phyloP scores from a whole-genome alignment of 352 stramenopile genomes.

The Phytophthora brassicae region DNA sequence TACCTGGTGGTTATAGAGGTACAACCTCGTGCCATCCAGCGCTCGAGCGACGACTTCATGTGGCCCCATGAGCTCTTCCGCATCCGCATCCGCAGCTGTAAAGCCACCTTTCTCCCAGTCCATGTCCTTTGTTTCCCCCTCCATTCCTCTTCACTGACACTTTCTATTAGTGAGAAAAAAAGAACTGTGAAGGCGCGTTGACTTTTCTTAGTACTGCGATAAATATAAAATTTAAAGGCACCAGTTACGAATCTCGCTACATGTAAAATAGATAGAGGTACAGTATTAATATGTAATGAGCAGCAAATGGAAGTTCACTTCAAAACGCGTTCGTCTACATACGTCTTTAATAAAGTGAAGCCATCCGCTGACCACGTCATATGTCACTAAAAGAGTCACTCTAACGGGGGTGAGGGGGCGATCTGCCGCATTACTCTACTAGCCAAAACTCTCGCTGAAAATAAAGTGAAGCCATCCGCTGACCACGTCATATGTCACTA shows the following conservation, averaged over 20 bases:
- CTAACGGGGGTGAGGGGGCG: slow-evolving; percentile 9
- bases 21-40: slow-evolving; percentile 66
- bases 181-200: not conserved
- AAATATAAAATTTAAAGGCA: slow-evolving; percentile 7
- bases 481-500: slow-evolving; percentile 37
- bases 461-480: slow-evolving; percentile 12
- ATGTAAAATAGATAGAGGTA: too few species aligned
- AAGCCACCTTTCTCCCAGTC: not conserved
- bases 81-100: not conserved
- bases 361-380: slow-evolving; percentile 31
- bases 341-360: too few species aligned
- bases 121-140: slow-evolving; percentile 2
- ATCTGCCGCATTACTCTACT: slow-evolving; percentile 1
- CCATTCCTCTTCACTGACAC: slow-evolving; percentile 6
- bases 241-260: too few species aligned
- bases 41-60: slow-evolving; percentile 71
- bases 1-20: slow-evolving; percentile 81
- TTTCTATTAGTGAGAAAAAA: slow-evolving; percentile 15
- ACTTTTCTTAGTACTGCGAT: slow-evolving; percentile 14
- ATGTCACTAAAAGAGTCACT: slow-evolving; percentile 30
- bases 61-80: slow-evolving; percentile 29
- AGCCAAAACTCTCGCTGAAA: slow-evolving; percentile 4
- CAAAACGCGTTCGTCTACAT: slow-evolving; percentile 8
- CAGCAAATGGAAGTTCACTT: not conserved
- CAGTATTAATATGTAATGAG: too few species aligned